Base-by-base conservation (phyloP, 2,329 filamentous ascomycete species). In the Colletotrichum spaethianum region DNA sequence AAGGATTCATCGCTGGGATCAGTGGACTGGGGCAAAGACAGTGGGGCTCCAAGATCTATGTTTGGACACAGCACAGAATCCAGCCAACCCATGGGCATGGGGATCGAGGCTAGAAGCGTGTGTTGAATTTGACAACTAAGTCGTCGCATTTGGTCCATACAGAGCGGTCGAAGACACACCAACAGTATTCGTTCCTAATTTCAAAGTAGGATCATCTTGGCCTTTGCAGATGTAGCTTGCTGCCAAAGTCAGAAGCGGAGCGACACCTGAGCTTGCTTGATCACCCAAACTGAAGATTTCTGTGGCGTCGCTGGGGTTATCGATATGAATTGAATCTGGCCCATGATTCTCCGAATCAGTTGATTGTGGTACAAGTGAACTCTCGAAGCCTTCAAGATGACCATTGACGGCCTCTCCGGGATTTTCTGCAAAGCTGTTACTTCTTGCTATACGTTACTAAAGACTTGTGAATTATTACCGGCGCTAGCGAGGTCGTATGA, bases 111-210 rank as follows among this genome's bases (percentile, higher is more conserved):
- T 48, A 23, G 48, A 33, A 18, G 6, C 48, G 28, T n/a, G 48
- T 44, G 61, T 28, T 18, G 14, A 42, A 23, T 55, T 40, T n/a
- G 26, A 42, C 46, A 42, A 63, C 61, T 63, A 63, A 63, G 61
- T 40, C 23, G 20, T 52, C 60, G n/a, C 44, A 63, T 36, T 40
- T 38, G 33, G 44, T 8, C 11, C 31, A 2, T 38, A 33, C 20
- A n/a, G 16, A 40, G 12, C 4, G 4, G 1, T 20, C 12, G 31
- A 9, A 3, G 11, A 12, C 2, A 1, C 11, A 5, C 3, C 16
- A 1, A 20, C 14, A 4, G 1, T 0, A 4, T 20, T 12, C 16
- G 1, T 4, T 8, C 23, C 20, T 8, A 26, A 6, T 12, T 18
- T 18, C 1, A 4, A 20, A 31, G 23, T 18, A 31, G 23, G 2